Percentiles rank a stretch among this genome's conserved stretches.
Evolutionary conservation across 331 rosid species (phyloP).

Genomic region (Saraca asoca): DNA sequence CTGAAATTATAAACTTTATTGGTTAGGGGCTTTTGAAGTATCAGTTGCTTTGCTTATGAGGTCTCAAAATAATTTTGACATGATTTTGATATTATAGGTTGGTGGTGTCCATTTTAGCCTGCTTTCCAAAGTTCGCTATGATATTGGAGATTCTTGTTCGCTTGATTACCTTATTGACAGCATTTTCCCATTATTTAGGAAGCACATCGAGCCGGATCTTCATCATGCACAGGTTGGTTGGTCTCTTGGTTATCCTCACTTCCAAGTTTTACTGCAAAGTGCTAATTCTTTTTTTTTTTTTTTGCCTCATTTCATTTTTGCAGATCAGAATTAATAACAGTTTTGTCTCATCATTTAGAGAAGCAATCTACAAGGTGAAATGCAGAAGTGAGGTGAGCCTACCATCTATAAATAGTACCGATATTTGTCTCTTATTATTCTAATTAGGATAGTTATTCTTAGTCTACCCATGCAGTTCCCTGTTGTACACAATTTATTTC

Average conservation of each 20-base stretch:
- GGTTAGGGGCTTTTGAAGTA: constrained; percentile 30
- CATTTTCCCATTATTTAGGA: constrained; percentile 96
- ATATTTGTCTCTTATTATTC: constrained; percentile 25
- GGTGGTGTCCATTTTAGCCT: constrained; percentile 98
- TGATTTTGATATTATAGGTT: constrained; percentile 64
- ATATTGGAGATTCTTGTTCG: constrained; percentile 98
- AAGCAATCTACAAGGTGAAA: constrained; percentile 97
- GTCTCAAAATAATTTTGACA: constrained; percentile 30
- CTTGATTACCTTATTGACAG: constrained; percentile 96
- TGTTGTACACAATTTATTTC: too few species aligned
- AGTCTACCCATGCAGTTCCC: too few species aligned
- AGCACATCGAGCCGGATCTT: constrained; percentile 98
- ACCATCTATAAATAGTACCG: constrained; percentile 16
- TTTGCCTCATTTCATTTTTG: constrained; percentile 37
- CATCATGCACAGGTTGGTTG: constrained; percentile 99
- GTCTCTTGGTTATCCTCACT: constrained; percentile 39
- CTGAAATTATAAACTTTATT: neutral
- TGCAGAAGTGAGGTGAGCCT: constrained; percentile 81
- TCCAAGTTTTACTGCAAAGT: constrained; percentile 34
- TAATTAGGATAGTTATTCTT: too few species aligned
- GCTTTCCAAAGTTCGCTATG: constrained; percentile 94
- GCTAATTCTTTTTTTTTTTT: constrained; percentile 23
- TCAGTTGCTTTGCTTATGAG: constrained; percentile 30
- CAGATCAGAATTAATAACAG: constrained; percentile 99
- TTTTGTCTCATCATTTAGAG: constrained; percentile 97